Evolutionary conservation across 805 yeast genomes (phyloP), one percentile per base, ranked within the genome.

Genomic region (Scheffersomyces coipomensis): DNA sequence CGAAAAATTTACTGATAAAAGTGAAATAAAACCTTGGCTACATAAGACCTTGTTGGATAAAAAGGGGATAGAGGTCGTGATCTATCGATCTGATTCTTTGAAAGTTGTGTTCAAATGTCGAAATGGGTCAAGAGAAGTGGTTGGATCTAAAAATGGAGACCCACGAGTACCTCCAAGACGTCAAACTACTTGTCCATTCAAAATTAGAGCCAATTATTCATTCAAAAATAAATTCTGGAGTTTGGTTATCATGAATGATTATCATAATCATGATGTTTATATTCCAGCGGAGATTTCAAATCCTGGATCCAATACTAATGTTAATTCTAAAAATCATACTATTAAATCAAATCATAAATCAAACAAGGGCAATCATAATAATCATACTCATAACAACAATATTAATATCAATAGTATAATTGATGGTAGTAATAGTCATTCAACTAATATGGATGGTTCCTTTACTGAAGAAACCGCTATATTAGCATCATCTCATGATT

Each of bases 61-160:
- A 6, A 68, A 67, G 45, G 81, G 83, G 4, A 71, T 78, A 29
- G 71, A 70, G 39, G 66, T 81, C 10, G 85, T 78, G 12, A 80
- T 81, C 39, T 85, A 79, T 60, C 59, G 87, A 22, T 76, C 82
- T 3, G 87, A 81, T 56, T 73, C 68, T 34, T 62, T 74, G 32
- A 81, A 81, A 55, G 78, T 81, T 15, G 78, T 80, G 13, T 81
- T 81, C 60, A 76, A 78, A 50, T 81, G 87, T 53, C 79, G 78
- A 47, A 67, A 73, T 17, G 34, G 34, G 10, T 45, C 48, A 19
- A 37, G 56, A 51, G 39, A 45, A 24, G 37, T 44, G 12, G 31
- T 38, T 15, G 45, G 43, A 35, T 42, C 55, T 21, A 42, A 50
- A 34, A 33, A 47, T 36, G 36, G 44, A 44, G 33, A 37, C n/a